Conservation (phyloP, 371 early-diverging fungal species). For the Catenaria anguillulae region DNA sequence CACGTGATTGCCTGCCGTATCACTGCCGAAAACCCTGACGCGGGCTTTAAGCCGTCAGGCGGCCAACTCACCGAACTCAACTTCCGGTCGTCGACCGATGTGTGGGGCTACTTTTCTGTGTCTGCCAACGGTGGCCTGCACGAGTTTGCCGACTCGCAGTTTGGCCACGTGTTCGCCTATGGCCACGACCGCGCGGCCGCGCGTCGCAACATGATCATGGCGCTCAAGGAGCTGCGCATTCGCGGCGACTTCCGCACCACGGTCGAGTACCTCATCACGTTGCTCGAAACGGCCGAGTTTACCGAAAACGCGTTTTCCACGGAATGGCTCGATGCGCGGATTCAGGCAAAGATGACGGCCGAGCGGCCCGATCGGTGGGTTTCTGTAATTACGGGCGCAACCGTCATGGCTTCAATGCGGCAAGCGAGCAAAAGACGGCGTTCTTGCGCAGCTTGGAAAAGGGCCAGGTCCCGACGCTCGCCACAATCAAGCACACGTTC, state of each 20-base stretch:
- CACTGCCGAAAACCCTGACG: constrained; percentile 98
- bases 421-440: constrained; percentile 45
- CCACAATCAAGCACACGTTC: constrained; percentile 55
- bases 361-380: constrained; percentile 81
- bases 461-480: constrained; percentile 75
- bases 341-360: constrained; percentile 64
- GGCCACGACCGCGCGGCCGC: constrained; percentile 87
- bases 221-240: constrained; percentile 93
- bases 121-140: constrained; percentile 87
- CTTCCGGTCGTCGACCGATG: constrained; percentile 83
- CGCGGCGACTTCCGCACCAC: constrained; percentile 97
- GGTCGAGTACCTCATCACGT: constrained; percentile 86
- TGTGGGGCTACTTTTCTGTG: constrained; percentile 98
- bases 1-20: constrained; percentile 97
- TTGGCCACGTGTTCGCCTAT: constrained; percentile 97
- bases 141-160: constrained; percentile 98
- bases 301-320: constrained; percentile 82
- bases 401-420: constrained; percentile 60
- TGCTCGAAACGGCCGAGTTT: constrained; percentile 82
- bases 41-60: constrained; percentile 92
- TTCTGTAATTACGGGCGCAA: constrained; percentile 84
- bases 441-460: constrained; percentile 70
- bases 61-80: constrained; percentile 93
- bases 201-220: constrained; percentile 90
- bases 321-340: constrained; percentile 89